Percentiles rank a stretch among this genome's conserved stretches.
Evolutionary conservation across 768 basidiomycete genomes (phyloP).

Genomic region (Mycena galericulata): DNA sequence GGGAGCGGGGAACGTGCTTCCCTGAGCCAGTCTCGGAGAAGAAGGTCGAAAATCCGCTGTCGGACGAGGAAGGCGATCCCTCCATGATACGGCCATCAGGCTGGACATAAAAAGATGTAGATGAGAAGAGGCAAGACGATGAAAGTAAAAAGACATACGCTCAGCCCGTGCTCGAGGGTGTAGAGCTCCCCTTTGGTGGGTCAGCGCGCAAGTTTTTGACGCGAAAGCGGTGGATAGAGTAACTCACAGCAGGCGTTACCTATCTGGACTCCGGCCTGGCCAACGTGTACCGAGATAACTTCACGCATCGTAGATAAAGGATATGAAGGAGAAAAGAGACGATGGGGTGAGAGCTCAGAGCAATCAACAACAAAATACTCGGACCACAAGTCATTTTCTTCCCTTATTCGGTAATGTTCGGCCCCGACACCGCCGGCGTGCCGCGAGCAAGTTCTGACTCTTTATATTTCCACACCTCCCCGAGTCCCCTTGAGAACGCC

Average conservation of each 20-base stretch:
- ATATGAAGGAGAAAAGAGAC: slow-evolving; percentile 16
- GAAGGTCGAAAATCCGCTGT: slow-evolving; percentile 96
- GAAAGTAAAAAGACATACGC: slow-evolving; percentile 64
- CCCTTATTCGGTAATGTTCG: neutral
- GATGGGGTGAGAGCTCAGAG: slow-evolving; percentile 11
- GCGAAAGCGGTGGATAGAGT: slow-evolving; percentile 11
- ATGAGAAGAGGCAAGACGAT: slow-evolving; percentile 24
- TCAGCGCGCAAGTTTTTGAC: slow-evolving; percentile 31
- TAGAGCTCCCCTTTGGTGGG: slow-evolving; percentile 88
- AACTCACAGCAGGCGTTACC: slow-evolving; percentile 97
- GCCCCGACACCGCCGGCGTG: neutral
- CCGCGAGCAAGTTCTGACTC: too few relatives aligned
- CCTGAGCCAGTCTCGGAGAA: slow-evolving; percentile 95
- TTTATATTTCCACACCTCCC: too few relatives aligned
- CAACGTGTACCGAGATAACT: slow-evolving; percentile 97
- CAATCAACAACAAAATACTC: slow-evolving; percentile 3
- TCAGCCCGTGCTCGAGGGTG: slow-evolving; percentile 96
- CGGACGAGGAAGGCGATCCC: slow-evolving; percentile 73
- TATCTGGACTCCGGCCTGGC: slow-evolving; percentile 96
- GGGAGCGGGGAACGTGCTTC: slow-evolving; percentile 95
- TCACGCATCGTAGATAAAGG: slow-evolving; percentile 70
- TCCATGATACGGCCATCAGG: slow-evolving; percentile 91
- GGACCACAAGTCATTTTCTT: neutral
- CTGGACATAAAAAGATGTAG: slow-evolving; percentile 54
- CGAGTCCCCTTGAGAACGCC: too few relatives aligned